Percentiles rank a stretch among this genome's conserved stretches.
Evolutionary conservation across 106 monocot genomes (phyloP).

Genomic region (Alisma plantagoaquatica): DNA sequence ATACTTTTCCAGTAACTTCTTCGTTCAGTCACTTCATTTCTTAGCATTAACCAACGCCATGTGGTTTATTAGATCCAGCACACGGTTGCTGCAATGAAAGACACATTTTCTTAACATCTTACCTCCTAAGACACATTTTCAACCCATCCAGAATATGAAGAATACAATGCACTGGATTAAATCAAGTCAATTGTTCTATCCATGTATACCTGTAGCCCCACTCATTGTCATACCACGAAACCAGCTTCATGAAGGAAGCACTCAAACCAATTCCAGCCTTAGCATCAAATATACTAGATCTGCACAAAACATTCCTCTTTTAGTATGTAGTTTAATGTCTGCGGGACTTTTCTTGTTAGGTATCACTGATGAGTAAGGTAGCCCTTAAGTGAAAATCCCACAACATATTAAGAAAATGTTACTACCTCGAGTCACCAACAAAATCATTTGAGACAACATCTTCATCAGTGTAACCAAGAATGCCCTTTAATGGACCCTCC

Average conservation of each 20-base stretch:
- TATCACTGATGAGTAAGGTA: not conserved
- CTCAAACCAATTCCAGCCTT: conserved; percentile 95
- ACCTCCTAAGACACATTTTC: not conserved
- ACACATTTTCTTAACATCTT: not conserved
- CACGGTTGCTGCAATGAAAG: conserved; percentile 67
- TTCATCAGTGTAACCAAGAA: conserved; percentile 95
- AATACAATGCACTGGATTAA: not conserved
- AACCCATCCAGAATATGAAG: not conserved
- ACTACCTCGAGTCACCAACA: conserved; percentile 82
- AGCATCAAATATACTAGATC: conserved; percentile 97
- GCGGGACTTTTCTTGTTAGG: too few species aligned
- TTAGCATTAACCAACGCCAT: conserved; percentile 65
- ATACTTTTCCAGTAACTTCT: too few species aligned
- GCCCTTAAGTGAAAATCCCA: too few species aligned
- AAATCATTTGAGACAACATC: conserved; percentile 97
- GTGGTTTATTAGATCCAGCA: conserved; percentile 83
- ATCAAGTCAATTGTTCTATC: not conserved
- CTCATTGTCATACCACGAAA: conserved; percentile 99
- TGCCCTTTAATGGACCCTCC: conserved; percentile 69
- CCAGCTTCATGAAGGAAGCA: conserved; percentile 84
- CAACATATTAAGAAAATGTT: too few species aligned
- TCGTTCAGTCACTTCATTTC: conserved; percentile 19
- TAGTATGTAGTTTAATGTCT: too few species aligned
- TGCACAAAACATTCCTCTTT: conserved; percentile 13
- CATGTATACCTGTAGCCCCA: conserved; percentile 98